Percentiles rank a stretch among this genome's conserved stretches.
These are phyloP conservation scores for Scedosporium aurantiacum DNA, from an alignment of 2,329 filamentous ascomycete species.

Conservation along the genomic window DNA sequence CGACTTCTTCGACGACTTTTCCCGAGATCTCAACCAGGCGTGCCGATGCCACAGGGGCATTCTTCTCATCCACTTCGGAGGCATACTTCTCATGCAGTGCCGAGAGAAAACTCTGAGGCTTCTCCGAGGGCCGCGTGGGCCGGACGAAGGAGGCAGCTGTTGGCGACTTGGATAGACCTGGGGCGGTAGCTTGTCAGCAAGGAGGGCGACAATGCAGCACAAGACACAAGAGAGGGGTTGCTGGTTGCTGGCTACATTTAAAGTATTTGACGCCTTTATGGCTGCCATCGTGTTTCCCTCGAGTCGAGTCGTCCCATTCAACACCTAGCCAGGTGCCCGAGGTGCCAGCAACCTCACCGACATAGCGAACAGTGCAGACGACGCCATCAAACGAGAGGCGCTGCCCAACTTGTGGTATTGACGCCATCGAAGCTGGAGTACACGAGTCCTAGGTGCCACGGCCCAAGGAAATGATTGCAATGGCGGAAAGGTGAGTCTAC, in stretches of 20 bases:
- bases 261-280: constrained; percentile 76
- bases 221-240: neutral
- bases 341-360: constrained; percentile 66
- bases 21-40: constrained; percentile 55
- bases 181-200: neutral
- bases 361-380: constrained; percentile 75
- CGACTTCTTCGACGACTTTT: constrained; percentile 86
- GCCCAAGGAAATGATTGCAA: neutral
- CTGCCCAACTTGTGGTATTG: constrained; percentile 44
- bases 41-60: constrained; percentile 13
- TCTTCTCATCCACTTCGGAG: constrained; percentile 30
- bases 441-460: neutral
- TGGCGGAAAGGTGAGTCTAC: neutral
- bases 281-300: constrained; percentile 85
- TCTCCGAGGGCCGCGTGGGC: constrained; percentile 59
- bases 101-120: constrained; percentile 61
- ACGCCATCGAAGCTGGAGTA: neutral
- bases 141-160: constrained; percentile 82
- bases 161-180: constrained; percentile 49
- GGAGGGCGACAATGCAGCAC: neutral
- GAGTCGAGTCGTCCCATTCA: constrained; percentile 82
- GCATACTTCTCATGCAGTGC: constrained; percentile 80
- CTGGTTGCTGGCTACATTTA: constrained; percentile 46
- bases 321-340: constrained; percentile 80
- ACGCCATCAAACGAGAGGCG: constrained; percentile 69